Conservation (phyloP, 2,329 filamentous ascomycete genomes). For the Bisporella sp. region DNA sequence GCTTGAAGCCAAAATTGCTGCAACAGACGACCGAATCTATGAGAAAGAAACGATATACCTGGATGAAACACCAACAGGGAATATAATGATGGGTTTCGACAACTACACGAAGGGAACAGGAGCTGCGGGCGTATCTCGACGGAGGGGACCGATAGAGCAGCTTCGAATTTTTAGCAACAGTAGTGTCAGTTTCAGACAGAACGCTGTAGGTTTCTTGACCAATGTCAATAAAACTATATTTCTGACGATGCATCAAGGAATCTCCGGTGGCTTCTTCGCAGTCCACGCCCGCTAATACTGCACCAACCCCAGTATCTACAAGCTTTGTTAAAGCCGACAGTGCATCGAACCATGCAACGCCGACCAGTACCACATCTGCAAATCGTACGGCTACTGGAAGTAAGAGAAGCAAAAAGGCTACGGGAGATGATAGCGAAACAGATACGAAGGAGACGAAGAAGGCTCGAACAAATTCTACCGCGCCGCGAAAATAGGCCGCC, state of each 20-base stretch:
- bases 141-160: constrained; percentile 57
- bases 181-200: constrained; percentile 53
- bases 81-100: constrained; percentile 97
- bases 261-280: constrained; percentile 21
- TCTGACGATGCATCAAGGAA: background rate
- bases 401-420: constrained; percentile 46
- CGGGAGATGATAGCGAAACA: constrained; percentile 50
- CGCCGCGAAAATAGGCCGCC: background rate
- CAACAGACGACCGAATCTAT: constrained; percentile 70
- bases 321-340: constrained; percentile 40
- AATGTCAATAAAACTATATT: background rate
- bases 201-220: constrained; percentile 27
- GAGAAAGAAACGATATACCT: constrained; percentile 82
- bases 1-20: constrained; percentile 21
- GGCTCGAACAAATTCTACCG: constrained; percentile 24
- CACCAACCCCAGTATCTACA: constrained; percentile 48
- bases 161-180: constrained; percentile 59
- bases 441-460: constrained; percentile 38
- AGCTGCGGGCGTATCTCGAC: constrained; percentile 55
- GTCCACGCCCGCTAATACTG: constrained; percentile 33
- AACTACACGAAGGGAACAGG: constrained; percentile 89
- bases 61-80: constrained; percentile 81
- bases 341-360: constrained; percentile 47
- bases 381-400: constrained; percentile 29
- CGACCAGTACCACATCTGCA: constrained; percentile 42